Base-by-base conservation (phyloP, 148 eudicot genomes). In the Agrostemma githago region DNA sequence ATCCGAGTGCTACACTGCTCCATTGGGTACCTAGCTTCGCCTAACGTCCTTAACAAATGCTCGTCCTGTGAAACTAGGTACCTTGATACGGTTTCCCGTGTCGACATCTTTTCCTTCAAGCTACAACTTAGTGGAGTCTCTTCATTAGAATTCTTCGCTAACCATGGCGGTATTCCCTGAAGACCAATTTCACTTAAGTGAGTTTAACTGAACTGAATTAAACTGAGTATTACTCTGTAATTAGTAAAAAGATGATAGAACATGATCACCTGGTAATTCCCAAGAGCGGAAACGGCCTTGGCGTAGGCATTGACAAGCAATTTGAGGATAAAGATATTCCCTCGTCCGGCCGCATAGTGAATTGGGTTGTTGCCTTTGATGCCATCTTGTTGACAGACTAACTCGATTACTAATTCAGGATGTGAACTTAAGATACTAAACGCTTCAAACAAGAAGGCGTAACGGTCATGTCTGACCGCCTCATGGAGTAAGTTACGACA, bases 111-210 rank as follows among this genome's bases (percentile, higher is more conserved):
- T 4, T 26, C 37, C 43, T 34, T 3, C 40, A 63, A 63, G 67
- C 42, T 5, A 38, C 16, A 5, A 3, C 43, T 41, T 1, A 38
- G n/a, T 38, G 67, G 67, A 21, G 34, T 63, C 3, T 12, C 37
- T 63, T 39, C 67, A 10, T 6, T 3, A 4, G 16, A 63, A 63
- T 38, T 34, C 67, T 37, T 65, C 44, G 17, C 5, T 38, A 38
- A 65, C 68, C 68, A 65, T 65, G 68, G 68, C 19, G 68, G 17
- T 39, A 8, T 64, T 14, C 6, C 17, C 68, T 64, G 21, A 42
- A 42, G 6, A 42, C 4, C 44, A 42, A 42, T 42, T 42, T 3
- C 44, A 42, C 6, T 3, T 42, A 42, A 42, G 6, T 3, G 44
- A 42, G 3, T 3, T 42, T 42, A 42, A 42, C 3, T 42, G 44